Conservation (phyloP, 2,329 filamentous ascomycete genomes). For the Lasiodiplodia sp. region DNA sequence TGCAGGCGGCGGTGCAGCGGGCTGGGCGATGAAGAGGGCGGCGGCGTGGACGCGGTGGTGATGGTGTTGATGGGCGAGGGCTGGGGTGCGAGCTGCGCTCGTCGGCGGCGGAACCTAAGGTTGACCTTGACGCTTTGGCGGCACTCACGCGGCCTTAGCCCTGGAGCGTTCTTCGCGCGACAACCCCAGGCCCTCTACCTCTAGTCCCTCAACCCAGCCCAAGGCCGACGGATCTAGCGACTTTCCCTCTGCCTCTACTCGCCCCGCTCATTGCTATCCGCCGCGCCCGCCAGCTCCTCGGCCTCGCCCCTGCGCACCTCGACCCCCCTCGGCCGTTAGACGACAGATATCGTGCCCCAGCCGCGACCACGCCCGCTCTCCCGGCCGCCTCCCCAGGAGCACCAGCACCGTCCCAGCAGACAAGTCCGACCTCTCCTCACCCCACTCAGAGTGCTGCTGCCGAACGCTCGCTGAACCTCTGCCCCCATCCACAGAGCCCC, state of each 20-base stretch:
- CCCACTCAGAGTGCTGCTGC: neutral
- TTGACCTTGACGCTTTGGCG: slow-evolving; percentile 24
- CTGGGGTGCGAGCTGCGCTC: slow-evolving; percentile 10
- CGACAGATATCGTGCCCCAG: slow-evolving; percentile 28
- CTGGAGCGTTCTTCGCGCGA: slow-evolving; percentile 27
- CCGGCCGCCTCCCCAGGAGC: slow-evolving; percentile 26
- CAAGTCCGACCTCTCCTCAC: neutral
- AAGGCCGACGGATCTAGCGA: slow-evolving; percentile 21
- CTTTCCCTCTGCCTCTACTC: neutral
- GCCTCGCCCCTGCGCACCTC: slow-evolving; percentile 24
- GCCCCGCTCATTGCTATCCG: slow-evolving; percentile 16
- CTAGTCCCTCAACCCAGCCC: slow-evolving; percentile 20
- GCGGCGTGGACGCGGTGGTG: slow-evolving; percentile 5
- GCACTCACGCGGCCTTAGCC: slow-evolving; percentile 28
- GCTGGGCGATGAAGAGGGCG: neutral
- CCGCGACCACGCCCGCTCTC: slow-evolving; percentile 26
- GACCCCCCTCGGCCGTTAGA: slow-evolving; percentile 19
- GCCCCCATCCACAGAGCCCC: slow-evolving; percentile 11
- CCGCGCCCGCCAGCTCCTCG: slow-evolving; percentile 17
- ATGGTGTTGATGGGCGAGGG: slow-evolving; percentile 21
- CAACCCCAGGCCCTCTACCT: slow-evolving; percentile 29
- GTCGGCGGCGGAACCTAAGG: slow-evolving; percentile 10
- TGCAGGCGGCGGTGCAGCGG: slow-evolving; percentile 1
- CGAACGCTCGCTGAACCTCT: neutral
- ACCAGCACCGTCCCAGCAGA: slow-evolving; percentile 8